Evolutionary conservation across 306 rosid genomes (phyloP).

Genomic region (Pyrus bretschneideri): DNA sequence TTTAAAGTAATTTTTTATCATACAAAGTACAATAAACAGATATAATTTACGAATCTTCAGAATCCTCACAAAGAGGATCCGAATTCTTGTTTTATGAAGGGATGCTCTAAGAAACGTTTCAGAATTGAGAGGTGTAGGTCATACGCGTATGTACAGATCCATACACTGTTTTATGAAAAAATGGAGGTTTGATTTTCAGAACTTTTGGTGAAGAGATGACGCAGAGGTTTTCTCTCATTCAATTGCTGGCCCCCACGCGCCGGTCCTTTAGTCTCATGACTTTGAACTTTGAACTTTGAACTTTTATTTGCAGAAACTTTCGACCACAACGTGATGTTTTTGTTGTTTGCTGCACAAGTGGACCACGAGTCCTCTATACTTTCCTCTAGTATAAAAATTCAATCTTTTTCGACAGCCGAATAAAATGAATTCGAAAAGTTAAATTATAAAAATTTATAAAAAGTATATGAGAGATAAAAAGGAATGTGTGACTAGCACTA

Average conservation of each 20-base stretch:
- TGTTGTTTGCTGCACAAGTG: neutral
- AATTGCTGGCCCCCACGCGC: neutral
- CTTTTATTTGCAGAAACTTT: neutral
- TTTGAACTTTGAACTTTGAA: neutral
- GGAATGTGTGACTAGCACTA: too few relatives aligned
- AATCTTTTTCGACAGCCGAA: neutral
- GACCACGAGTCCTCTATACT: neutral
- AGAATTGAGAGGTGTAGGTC: neutral
- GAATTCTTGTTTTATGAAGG: neutral
- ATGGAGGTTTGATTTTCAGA: neutral
- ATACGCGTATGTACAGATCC: neutral
- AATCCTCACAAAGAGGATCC: too few relatives aligned
- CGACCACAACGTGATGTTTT: neutral
- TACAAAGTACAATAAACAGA: fast-evolving
- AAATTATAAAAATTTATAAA: too few relatives aligned
- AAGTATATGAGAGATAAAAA: fast-evolving
- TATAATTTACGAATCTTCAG: fast-evolving
- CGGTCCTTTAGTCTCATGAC: neutral
- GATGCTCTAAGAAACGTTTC: neutral
- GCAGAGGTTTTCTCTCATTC: neutral
- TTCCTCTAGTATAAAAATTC: neutral
- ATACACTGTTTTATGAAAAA: neutral
- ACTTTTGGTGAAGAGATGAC: too few relatives aligned
- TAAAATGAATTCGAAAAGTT: too few relatives aligned
- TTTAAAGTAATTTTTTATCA: too few relatives aligned